Percentiles rank a stretch among this genome's conserved stretches.
These are phyloP conservation scores for Myriosclerotinia duriaeana DNA, from an alignment of 2,329 filamentous ascomycete genomes.

Conservation along the genomic window DNA sequence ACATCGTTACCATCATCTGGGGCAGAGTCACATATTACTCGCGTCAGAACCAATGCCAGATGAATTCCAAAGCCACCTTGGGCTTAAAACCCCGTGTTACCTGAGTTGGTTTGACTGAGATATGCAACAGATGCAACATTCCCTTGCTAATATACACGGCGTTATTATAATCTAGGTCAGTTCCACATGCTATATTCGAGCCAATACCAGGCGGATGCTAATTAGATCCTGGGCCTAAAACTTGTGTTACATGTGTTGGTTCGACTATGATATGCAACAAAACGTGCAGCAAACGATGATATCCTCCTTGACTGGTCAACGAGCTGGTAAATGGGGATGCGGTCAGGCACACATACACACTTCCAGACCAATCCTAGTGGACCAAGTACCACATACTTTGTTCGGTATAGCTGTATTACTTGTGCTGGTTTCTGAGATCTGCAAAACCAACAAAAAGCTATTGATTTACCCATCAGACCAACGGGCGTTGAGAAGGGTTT, in stretches of 20 bases:
- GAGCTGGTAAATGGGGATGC: not conserved
- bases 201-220: not conserved
- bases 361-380: not conserved
- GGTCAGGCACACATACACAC: not conserved
- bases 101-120: constrained; percentile 1
- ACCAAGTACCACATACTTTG: not conserved
- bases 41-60: not conserved
- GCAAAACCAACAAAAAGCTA: not conserved
- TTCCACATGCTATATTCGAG: not conserved
- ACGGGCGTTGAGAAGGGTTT: not conserved
- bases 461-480: too few species aligned
- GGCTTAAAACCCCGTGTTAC: not conserved
- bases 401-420: not conserved
- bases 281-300: not conserved
- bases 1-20: too few species aligned
- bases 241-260: not conserved
- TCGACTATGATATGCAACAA: constrained; percentile 20
- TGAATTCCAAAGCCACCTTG: not conserved
- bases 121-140: constrained; percentile 16
- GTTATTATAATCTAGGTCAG: too few species aligned
- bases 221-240: not conserved
- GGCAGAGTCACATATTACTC: not conserved
- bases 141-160: not conserved
- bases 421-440: not conserved
- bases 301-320: not conserved